phyloP scores from a whole-genome alignment of 345 rosid species.

The Populus simonii region DNA sequence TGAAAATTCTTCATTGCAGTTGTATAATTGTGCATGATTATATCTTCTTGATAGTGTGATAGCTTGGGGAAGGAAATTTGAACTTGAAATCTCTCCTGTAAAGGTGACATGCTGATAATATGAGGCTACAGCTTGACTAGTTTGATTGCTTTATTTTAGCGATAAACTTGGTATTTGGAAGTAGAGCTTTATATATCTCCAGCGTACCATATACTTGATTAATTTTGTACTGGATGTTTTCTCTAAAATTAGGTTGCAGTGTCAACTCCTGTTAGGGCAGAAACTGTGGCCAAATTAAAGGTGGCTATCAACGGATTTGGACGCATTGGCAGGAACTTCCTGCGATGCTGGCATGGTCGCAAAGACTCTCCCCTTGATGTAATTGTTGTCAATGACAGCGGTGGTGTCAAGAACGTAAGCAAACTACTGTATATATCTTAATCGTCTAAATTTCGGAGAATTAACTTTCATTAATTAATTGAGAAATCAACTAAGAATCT shows the following conservation, averaged over 20 bases:
- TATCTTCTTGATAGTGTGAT: no score
- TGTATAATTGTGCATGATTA: no score
- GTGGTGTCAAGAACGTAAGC: constrained; percentile 95
- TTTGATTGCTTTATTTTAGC: no score
- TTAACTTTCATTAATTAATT: not conserved
- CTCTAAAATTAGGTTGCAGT: constrained; percentile 39
- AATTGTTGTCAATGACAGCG: constrained; percentile 90
- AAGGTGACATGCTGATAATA: no score
- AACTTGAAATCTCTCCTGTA: no score
- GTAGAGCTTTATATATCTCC: not conserved
- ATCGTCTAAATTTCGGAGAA: not conserved
- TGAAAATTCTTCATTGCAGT: no score
- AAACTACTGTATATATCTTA: not conserved
- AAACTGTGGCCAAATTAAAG: constrained; percentile 80
- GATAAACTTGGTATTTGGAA: not conserved
- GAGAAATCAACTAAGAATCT: not conserved
- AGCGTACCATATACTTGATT: not conserved
- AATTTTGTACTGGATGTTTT: not conserved
- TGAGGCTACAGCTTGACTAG: no score
- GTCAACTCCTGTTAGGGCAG: constrained; percentile 52
- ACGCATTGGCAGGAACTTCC: constrained; percentile 95
- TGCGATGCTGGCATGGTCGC: constrained; percentile 98
- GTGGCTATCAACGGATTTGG: constrained; percentile 98
- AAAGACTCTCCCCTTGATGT: constrained; percentile 91
- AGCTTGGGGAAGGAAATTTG: not conserved